Evolutionary conservation across 129 eudicot genomes (phyloP), one percentile per base, ranked within the genome.

Genomic region (Saussurea involucrata): DNA sequence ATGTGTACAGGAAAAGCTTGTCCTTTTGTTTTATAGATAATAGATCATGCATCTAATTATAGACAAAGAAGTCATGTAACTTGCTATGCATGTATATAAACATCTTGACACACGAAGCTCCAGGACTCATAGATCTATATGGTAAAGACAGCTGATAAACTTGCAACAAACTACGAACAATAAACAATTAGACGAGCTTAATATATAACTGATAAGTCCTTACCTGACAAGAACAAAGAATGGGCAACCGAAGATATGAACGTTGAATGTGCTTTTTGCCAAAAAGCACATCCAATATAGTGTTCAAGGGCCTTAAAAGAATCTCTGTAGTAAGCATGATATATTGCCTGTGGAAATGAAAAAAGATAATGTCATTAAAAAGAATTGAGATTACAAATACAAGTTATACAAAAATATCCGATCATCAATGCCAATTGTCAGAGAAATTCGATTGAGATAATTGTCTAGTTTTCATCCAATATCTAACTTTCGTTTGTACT

Each of bases 231-330:
- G 76, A 84, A 94, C 81, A 94, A 78, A 68, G 96, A 84, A 85
- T 85, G 97, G 69, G 90, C 92, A 76, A 89, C 90, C 9, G 89
- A 89, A 76, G 83, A 84, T 61, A 92, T 60, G 81, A 95, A 95
- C 32, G 84, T 78, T 58, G 94, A 83, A 84, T 95, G 98, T 72
- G 98, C 98, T 78, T 87, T 95, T 70, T 89, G 97, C 97, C 98
- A 95, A 82, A 84, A 89, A 25, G 65, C 86, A 77, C 97, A 87
- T 82, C 87, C 85, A 27, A 95, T 87, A 81, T 83, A 91, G 87
- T 95, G 96, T 55, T 91, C 92, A 24, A 95, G 85, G 65, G 98
- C 97, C 88, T 87, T 88, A 24, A 86, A 40, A 63, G 72, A 75
- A 78, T 95, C 89, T 55, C 92, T 92, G 68, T 78, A 81, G 84